These are phyloP conservation scores for Ophiocordyceps camponoti-saundersi DNA, from an alignment of 2,329 filamentous ascomycete genomes.

Conservation along the genomic window DNA sequence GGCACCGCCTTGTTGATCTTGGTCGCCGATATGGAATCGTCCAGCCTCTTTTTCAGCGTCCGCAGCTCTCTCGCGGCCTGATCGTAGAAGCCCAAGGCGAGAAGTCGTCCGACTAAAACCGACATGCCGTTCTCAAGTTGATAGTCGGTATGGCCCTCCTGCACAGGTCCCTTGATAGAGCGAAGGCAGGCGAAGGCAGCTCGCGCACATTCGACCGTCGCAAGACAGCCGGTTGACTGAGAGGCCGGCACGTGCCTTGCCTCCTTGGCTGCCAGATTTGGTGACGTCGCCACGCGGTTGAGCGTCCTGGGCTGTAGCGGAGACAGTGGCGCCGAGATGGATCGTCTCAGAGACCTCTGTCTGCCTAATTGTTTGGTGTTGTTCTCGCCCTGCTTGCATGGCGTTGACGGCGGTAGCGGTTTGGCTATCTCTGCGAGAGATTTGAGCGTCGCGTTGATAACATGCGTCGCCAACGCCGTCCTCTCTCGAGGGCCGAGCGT, in stretches of 20 bases:
- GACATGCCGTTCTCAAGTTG: slow-evolving; percentile 62
- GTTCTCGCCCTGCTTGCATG: slow-evolving; percentile 17
- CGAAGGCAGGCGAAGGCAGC: slow-evolving; percentile 49
- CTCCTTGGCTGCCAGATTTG: slow-evolving; percentile 18
- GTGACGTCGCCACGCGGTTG: slow-evolving; percentile 42
- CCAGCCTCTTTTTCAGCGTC: slow-evolving; percentile 46
- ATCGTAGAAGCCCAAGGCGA: slow-evolving; percentile 47
- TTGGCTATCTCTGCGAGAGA: slow-evolving; percentile 51
- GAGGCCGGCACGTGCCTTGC: slow-evolving; percentile 10
- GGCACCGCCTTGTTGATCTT: slow-evolving; percentile 14
- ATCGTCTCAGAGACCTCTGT: slow-evolving; percentile 30
- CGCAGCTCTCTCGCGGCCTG: slow-evolving; percentile 52
- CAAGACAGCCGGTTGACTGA: slow-evolving; percentile 28
- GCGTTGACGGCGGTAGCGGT: slow-evolving; percentile 14
- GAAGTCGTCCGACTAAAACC: slow-evolving; percentile 47
- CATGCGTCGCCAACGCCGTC: slow-evolving; percentile 51
- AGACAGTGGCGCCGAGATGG: slow-evolving; percentile 39
- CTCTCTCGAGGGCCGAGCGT: slow-evolving; percentile 30
- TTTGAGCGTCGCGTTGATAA: slow-evolving; percentile 56
- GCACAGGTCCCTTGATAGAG: slow-evolving; percentile 33
- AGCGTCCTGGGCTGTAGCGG: slow-evolving; percentile 44
- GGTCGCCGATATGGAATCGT: slow-evolving; percentile 15
- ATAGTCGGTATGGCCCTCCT: slow-evolving; percentile 38
- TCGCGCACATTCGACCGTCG: slow-evolving; percentile 52
- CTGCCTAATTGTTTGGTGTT: slow-evolving; percentile 13